Conservation (phyloP, 192 early-diverging fungal species). For the Entomortierella lignicola region DNA sequence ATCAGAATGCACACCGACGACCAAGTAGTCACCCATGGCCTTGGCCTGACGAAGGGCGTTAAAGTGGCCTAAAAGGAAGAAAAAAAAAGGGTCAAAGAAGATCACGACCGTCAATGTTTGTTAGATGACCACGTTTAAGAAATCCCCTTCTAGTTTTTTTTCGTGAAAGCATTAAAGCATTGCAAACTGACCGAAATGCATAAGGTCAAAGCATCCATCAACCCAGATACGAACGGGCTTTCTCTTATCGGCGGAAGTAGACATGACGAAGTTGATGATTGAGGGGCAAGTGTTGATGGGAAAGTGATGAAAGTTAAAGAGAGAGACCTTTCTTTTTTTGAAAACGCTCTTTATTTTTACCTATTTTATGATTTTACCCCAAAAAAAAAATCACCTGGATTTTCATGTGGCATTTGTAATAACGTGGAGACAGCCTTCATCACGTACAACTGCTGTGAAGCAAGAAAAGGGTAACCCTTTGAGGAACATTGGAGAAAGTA, state of each 20-base stretch:
- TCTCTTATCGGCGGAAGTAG: conserved; percentile 36
- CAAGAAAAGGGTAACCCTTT: no score
- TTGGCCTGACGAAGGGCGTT: conserved; percentile 97
- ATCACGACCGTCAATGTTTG: neutral
- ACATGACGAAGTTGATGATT: conserved; percentile 12
- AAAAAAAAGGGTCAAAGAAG: neutral
- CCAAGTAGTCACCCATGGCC: conserved; percentile 93
- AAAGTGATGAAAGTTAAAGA: conserved; percentile 10
- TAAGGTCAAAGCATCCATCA: conserved; percentile 97
- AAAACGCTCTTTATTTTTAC: neutral
- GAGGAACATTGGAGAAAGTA: no score
- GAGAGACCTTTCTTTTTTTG: neutral
- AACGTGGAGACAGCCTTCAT: no score
- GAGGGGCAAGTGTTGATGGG: neutral
- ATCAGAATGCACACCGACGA: conserved; percentile 97
- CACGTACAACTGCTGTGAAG: neutral
- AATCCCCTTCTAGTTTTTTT: neutral
- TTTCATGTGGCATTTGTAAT: conserved; percentile 13
- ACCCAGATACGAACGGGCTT: conserved; percentile 75
- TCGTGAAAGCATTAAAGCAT: neutral
- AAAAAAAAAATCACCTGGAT: neutral
- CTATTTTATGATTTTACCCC: neutral
- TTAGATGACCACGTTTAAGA: conserved; percentile 25
- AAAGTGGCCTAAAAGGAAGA: conserved; percentile 68
- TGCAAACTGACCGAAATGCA: conserved; percentile 81